These are phyloP conservation scores for Cladosporium cucumerinum DNA, from an alignment of 2,329 filamentous ascomycete species.

Conservation along the genomic window DNA sequence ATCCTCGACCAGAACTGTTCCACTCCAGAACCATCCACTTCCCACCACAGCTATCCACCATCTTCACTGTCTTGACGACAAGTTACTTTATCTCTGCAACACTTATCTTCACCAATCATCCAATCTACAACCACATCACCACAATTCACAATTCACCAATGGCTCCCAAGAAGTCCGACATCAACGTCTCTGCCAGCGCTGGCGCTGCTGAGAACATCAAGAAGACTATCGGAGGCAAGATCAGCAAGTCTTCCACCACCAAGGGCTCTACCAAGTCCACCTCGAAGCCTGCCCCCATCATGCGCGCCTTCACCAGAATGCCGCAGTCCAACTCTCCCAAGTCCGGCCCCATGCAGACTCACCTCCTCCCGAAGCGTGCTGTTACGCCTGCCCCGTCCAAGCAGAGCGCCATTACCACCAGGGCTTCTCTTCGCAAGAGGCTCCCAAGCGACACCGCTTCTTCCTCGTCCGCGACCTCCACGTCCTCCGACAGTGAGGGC, in stretches of 20 bases:
- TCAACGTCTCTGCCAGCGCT: background rate
- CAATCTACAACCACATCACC: background rate
- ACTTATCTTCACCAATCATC: constrained; percentile 1
- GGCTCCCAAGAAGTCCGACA: background rate
- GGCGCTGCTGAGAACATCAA: background rate
- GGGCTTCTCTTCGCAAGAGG: background rate
- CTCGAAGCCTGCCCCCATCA: background rate
- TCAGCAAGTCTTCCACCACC: background rate
- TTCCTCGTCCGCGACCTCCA: background rate
- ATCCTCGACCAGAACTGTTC: constrained; percentile 9
- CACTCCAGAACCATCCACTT: constrained; percentile 1
- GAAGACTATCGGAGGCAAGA: background rate
- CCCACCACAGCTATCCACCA: constrained; percentile 2
- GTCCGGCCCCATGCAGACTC: constrained; percentile 3
- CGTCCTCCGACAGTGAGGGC: background rate
- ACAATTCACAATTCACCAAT: constrained; percentile 8
- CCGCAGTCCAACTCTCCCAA: background rate
- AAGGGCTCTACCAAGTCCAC: background rate
- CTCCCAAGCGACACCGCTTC: background rate
- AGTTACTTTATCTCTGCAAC: background rate
- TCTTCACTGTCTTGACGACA: constrained; percentile 7
- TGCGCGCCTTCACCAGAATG: background rate
- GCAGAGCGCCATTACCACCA: background rate
- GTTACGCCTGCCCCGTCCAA: background rate
- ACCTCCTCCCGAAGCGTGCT: background rate